Percentiles rank a stretch among this genome's conserved stretches.
phyloP scores from a whole-genome alignment of 805 yeast genomes.

The Blastobotrys robertii region DNA sequence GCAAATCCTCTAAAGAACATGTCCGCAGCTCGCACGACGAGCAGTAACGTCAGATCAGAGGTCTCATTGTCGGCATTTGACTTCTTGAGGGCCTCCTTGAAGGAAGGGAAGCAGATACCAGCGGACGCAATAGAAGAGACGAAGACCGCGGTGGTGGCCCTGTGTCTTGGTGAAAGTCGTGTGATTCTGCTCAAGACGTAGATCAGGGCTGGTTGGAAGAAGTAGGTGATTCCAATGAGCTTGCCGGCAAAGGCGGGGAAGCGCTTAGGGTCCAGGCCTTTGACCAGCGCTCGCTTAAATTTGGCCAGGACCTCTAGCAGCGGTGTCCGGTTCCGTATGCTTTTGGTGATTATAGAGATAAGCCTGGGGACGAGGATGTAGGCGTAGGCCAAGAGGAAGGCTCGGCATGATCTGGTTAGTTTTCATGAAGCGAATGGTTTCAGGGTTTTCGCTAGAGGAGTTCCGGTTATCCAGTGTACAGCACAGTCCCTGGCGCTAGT shows the following conservation, averaged over 20 bases:
- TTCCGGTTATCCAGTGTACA: too few species aligned
- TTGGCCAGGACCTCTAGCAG: slow-evolving; percentile 2
- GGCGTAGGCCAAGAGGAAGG: slow-evolving; percentile 12
- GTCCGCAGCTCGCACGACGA: slow-evolving; percentile 14
- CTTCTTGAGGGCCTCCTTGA: slow-evolving; percentile 5
- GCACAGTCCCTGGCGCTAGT: too few species aligned
- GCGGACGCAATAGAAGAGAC: slow-evolving; percentile 10
- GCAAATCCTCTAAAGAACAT: slow-evolving; percentile 6
- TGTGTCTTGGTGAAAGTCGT: background rate
- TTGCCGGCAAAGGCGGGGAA: slow-evolving; percentile 15
- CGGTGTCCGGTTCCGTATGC: background rate
- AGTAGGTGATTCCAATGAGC: slow-evolving; percentile 8
- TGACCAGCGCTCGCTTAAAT: slow-evolving; percentile 5
- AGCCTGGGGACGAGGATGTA: slow-evolving; percentile 11
- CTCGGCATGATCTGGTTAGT: background rate
- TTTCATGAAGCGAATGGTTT: too few species aligned
- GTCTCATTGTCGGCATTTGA: slow-evolving; percentile 10
- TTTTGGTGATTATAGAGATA: background rate
- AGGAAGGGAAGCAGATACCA: slow-evolving; percentile 3
- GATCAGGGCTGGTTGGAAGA: slow-evolving; percentile 3
- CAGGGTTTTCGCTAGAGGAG: too few species aligned
- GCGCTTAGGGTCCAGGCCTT: slow-evolving; percentile 9
- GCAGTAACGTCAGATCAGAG: slow-evolving; percentile 11
- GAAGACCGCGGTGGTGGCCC: slow-evolving; percentile 2
- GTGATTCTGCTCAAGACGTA: background rate